Conservation (phyloP, 1,139 yeast genomes). For the Yamadazyma spencermartinsiae region DNA sequence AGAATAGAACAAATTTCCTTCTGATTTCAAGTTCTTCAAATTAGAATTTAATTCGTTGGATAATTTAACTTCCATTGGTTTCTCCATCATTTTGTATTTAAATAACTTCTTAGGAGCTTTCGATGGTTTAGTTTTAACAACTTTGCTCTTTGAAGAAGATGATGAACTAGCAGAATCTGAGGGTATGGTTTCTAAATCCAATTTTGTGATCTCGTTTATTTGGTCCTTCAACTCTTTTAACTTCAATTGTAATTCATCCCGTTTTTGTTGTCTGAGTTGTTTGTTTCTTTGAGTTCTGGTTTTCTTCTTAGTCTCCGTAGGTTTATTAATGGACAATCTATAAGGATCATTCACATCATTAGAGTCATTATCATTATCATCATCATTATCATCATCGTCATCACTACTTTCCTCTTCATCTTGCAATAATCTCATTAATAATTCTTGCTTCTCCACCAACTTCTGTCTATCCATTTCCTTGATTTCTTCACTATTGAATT, state of each 20-base stretch:
- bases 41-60: constrained; percentile 88
- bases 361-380: constrained; percentile 45
- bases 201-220: constrained; percentile 56
- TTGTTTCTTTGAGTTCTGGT: constrained; percentile 76
- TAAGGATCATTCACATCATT: constrained; percentile 29
- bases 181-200: constrained; percentile 51
- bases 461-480: constrained; percentile 65
- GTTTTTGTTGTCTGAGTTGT: constrained; percentile 65
- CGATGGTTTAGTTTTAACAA: constrained; percentile 24
- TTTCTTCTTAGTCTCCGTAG: constrained; percentile 69
- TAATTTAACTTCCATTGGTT: constrained; percentile 80
- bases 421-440: constrained; percentile 63
- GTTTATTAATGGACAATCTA: constrained; percentile 68
- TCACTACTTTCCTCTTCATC: constrained; percentile 42
- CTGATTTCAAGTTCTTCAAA: constrained; percentile 81
- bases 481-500: constrained; percentile 63
- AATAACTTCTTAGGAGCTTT: constrained; percentile 38
- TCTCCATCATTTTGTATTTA: constrained; percentile 60
- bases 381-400: constrained; percentile 52
- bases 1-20: constrained; percentile 84
- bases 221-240: constrained; percentile 58
- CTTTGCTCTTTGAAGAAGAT: constrained; percentile 11
- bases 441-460: constrained; percentile 60
- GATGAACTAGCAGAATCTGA: constrained; percentile 18
- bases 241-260: constrained; percentile 53